Percentiles rank a stretch among this genome's conserved stretches.
phyloP scores from a whole-genome alignment of 129 eudicot species.

The Sambucus nigra region DNA sequence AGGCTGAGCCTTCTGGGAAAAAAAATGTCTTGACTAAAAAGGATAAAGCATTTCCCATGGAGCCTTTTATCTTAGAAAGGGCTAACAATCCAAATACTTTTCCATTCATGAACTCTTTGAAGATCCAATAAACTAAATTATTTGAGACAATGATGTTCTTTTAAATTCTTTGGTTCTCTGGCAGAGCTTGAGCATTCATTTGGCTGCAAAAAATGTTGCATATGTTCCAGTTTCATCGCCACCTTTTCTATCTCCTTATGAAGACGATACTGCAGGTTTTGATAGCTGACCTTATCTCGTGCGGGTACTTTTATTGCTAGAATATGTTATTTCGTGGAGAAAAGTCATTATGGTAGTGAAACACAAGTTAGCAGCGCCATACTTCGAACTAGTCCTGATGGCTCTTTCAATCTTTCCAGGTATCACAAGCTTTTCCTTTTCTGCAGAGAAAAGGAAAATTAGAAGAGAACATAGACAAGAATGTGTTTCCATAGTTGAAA shows the following conservation, averaged over 20 bases:
- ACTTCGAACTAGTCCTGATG: slow-evolving; percentile 17
- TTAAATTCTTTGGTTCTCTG: slow-evolving; percentile 7
- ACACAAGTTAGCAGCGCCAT: slow-evolving; percentile 3
- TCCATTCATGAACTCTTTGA: slow-evolving; percentile 7
- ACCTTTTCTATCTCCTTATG: slow-evolving; percentile 57
- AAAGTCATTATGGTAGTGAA: background rate
- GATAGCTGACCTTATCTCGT: slow-evolving; percentile 8
- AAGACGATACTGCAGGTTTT: slow-evolving; percentile 41
- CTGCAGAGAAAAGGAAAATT: slow-evolving; percentile 42
- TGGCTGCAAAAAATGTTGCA: slow-evolving; percentile 40
- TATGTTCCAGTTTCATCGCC: slow-evolving; percentile 74
- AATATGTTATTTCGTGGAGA: slow-evolving; percentile 1
- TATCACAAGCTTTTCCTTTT: slow-evolving; percentile 28
- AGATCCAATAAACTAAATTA: slow-evolving; percentile 1
- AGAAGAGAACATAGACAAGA: slow-evolving; percentile 67
- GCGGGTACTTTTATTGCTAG: background rate
- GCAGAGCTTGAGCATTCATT: slow-evolving; percentile 50
- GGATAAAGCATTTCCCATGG: background rate
- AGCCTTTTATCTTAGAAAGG: background rate
- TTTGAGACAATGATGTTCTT: background rate
- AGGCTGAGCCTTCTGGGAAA: background rate
- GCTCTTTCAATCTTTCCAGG: slow-evolving; percentile 33
- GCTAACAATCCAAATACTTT: background rate
- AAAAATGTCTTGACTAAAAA: background rate
- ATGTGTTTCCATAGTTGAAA: slow-evolving; percentile 59